These are phyloP conservation scores for Saccharum hybrid DNA, from an alignment of 202 grass and related monocot genomes.

Conservation along the genomic window DNA sequence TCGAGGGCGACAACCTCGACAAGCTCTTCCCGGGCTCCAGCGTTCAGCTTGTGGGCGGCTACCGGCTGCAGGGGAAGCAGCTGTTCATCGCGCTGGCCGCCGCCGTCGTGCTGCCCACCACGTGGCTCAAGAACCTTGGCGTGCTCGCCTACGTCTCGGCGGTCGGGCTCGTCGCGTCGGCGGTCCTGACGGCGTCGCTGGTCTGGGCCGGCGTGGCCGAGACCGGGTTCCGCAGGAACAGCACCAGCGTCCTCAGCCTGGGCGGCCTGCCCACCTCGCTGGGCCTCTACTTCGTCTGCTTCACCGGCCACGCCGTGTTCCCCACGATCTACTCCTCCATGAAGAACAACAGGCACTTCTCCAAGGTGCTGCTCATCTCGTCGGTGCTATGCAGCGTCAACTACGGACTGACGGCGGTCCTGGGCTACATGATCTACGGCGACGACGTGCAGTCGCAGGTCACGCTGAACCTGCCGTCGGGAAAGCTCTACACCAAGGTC, in stretches of 20 bases:
- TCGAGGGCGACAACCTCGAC: conserved; percentile 82
- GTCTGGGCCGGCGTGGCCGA: conserved; percentile 70
- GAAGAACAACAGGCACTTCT: conserved; percentile 55
- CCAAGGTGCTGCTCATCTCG: conserved; percentile 63
- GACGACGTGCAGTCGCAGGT: conserved; percentile 59
- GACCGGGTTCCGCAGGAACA: conserved; percentile 37
- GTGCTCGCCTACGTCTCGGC: conserved; percentile 74
- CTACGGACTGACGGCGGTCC: conserved; percentile 58
- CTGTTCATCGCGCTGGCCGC: conserved; percentile 51
- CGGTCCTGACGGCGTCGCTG: conserved; percentile 57
- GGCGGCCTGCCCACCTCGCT: conserved; percentile 56
- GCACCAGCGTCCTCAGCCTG: conserved; percentile 39
- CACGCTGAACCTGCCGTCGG: conserved; percentile 66
- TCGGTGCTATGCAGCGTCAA: conserved; percentile 61
- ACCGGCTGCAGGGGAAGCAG: conserved; percentile 53
- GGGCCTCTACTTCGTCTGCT: conserved; percentile 81
- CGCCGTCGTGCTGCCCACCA: conserved; percentile 64
- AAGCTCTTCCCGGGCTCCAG: conserved; percentile 60
- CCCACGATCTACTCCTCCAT: conserved; percentile 74
- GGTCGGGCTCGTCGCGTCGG: conserved; percentile 54
- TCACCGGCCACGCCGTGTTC: conserved; percentile 70
- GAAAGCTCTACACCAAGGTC: conserved; percentile 58
- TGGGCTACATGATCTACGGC: conserved; percentile 77
- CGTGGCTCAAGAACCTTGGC: conserved; percentile 62
- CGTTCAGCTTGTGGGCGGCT: conserved; percentile 27